These are phyloP conservation scores for Pleoardoris graminearum DNA, from an alignment of 2,329 filamentous ascomycete genomes.

Conservation along the genomic window DNA sequence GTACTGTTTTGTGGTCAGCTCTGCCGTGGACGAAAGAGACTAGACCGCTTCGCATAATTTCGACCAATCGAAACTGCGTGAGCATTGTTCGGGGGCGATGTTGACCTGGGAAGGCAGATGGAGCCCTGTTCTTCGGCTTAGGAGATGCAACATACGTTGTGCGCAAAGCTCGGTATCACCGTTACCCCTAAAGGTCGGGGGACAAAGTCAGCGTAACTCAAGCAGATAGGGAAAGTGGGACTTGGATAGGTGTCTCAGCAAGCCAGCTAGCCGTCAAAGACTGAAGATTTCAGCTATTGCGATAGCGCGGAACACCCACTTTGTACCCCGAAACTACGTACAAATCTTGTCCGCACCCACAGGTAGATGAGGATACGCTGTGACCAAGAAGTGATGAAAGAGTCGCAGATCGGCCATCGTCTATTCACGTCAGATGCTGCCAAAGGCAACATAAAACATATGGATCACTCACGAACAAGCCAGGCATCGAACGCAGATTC, in stretches of 20 bases:
- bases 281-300: too few relatives aligned
- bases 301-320: too few relatives aligned
- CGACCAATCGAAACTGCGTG: not conserved
- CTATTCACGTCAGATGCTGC: constrained; percentile 24
- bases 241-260: too few relatives aligned
- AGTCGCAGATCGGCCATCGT: constrained; percentile 65
- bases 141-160: constrained; percentile 56
- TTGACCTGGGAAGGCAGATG: not conserved
- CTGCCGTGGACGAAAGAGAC: not conserved
- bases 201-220: too few relatives aligned
- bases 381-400: constrained; percentile 67
- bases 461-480: constrained; percentile 35
- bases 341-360: constrained; percentile 67
- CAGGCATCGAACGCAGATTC: constrained; percentile 37
- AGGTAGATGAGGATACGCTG: constrained; percentile 66
- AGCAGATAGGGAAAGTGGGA: too few relatives aligned
- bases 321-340: too few relatives aligned
- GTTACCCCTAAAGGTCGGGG: too few relatives aligned
- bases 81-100: not conserved
- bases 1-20: constrained; percentile 50
- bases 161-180: constrained; percentile 67
- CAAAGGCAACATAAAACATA: constrained; percentile 4
- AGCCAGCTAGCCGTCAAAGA: too few relatives aligned
- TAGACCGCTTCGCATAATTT: not conserved
- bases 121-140: not conserved